Evolutionary conservation across 164 flowering plant genomes (phyloP).

Genomic region (Dillenia turbinata): DNA sequence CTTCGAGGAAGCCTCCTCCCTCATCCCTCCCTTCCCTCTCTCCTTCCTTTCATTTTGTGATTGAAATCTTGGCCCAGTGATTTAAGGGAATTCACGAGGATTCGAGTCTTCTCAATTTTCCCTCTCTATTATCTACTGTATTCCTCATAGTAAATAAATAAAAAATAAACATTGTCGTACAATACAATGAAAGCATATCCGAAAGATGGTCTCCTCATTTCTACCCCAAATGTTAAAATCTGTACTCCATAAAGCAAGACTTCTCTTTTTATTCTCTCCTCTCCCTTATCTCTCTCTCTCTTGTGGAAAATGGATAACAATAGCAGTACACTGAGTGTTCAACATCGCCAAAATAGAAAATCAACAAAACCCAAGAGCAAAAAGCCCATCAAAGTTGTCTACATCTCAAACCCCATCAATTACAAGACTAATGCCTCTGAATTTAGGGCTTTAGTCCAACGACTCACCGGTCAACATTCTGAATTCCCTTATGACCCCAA

Average conservation of each 20-base stretch:
- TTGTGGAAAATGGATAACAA: background rate
- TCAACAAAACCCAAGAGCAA: constrained; percentile 8
- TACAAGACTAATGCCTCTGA: constrained; percentile 21
- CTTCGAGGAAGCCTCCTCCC: no score
- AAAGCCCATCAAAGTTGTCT: constrained; percentile 27
- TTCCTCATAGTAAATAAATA: no score
- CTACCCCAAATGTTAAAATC: no score
- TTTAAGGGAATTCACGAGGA: no score
- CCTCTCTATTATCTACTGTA: no score
- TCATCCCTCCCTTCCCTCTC: no score
- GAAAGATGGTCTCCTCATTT: no score
- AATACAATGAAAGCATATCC: no score
- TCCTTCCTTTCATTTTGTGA: no score
- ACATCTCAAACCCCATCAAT: constrained; percentile 35
- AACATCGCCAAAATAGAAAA: constrained; percentile 7
- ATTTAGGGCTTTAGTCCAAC: constrained; percentile 33
- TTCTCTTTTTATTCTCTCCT: background rate
- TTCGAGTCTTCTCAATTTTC: no score
- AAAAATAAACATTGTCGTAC: no score
- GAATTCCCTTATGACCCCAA: constrained; percentile 17
- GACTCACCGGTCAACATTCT: constrained; percentile 36
- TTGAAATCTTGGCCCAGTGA: no score
- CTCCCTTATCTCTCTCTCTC: background rate
- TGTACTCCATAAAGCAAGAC: background rate
- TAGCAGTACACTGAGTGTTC: background rate